Evolutionary conservation across 2,329 filamentous ascomycete genomes (phyloP), one percentile per base, ranked within the genome.

Genomic region (Penicillium polonicum): DNA sequence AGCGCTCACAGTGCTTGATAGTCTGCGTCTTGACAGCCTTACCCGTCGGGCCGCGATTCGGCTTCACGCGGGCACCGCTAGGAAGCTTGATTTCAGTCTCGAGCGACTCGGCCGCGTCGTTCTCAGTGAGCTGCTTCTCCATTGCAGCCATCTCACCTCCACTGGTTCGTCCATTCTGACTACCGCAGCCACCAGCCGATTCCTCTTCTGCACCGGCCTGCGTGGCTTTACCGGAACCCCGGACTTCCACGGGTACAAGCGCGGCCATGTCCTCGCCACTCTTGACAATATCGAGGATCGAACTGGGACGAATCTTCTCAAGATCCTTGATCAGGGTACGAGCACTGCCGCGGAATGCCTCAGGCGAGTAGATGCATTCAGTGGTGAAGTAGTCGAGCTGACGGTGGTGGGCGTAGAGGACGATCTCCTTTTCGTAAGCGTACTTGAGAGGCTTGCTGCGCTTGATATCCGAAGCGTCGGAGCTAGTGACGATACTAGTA

Each of bases 371-470:
- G 60, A 99, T 92, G 80, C 94, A 99, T 77, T 99, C 94, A 0
- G 94, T 99, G 69, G 88, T 96, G 77, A 99, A 99, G 77, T 99
- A 99, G 72, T 97, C 92, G 62, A 99, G 82, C 74, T 92, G 92
- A 76, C 94, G 96, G 79, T 99, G 92, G 72, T 97, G 91, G 5
- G 94, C 94, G 72, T 99, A 99, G 6, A 99, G 82, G 19, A 99
- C 94, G 65, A 99, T 99, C 73, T 99, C 94, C 78, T 99, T 99
- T 73, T 99, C 94, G 72, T 97, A 99, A 1, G 93, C 92, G 73
- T 97, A 99, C 75, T 99, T 97, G 45, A 99, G 82, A 15, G 94
- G 94, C 77, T 99, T 99, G 77, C 91, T 96, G 63, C 94, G 85
- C 79, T 96, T 95, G 64, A 97, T 93, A 60, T 95, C 91, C 58